Conservation (phyloP, 495 filamentous ascomycete genomes). For the Lasiosphaeria miniovina region DNA sequence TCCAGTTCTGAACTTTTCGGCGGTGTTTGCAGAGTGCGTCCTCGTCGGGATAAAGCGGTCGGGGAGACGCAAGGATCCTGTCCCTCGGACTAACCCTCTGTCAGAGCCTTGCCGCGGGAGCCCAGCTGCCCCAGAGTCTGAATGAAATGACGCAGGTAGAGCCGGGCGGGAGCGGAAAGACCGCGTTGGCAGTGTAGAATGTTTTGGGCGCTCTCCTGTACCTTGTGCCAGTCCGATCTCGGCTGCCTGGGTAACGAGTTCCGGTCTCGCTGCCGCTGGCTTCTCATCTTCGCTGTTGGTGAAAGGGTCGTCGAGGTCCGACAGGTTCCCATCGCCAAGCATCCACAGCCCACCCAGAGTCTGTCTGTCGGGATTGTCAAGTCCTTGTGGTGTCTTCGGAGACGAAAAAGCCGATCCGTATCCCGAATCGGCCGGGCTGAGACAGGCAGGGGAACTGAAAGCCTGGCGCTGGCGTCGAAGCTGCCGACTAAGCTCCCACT, state of each 20-base stretch:
- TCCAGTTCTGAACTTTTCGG: slow-evolving; percentile 60
- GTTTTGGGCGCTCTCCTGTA: slow-evolving; percentile 8
- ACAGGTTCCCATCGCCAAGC: slow-evolving; percentile 25
- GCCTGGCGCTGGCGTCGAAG: slow-evolving; percentile 14
- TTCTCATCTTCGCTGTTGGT: slow-evolving; percentile 13
- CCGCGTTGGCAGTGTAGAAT: slow-evolving; percentile 21
- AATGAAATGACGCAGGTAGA: slow-evolving; percentile 20
- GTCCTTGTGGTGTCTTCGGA: slow-evolving; percentile 5
- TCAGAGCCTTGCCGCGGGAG: slow-evolving; percentile 19
- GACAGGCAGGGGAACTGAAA: slow-evolving; percentile 11
- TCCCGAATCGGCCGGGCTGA: slow-evolving; percentile 27
- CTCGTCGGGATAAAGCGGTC: slow-evolving; percentile 72
- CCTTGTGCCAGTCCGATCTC: background rate
- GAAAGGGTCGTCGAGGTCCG: slow-evolving; percentile 25
- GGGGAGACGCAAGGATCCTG: slow-evolving; percentile 31
- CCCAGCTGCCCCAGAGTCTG: slow-evolving; percentile 7
- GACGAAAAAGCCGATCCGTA: slow-evolving; percentile 22
- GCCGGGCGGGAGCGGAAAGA: slow-evolving; percentile 13
- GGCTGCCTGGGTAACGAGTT: background rate
- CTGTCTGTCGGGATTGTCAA: slow-evolving; percentile 1
- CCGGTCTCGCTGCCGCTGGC: background rate
- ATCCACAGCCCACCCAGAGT: slow-evolving; percentile 11
- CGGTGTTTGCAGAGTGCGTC: slow-evolving; percentile 33
- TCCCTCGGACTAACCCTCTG: slow-evolving; percentile 7
- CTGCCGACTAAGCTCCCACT: slow-evolving; percentile 4